phyloP scores from a whole-genome alignment of 2,329 filamentous ascomycete species.

The Metarhizium rileyi region DNA sequence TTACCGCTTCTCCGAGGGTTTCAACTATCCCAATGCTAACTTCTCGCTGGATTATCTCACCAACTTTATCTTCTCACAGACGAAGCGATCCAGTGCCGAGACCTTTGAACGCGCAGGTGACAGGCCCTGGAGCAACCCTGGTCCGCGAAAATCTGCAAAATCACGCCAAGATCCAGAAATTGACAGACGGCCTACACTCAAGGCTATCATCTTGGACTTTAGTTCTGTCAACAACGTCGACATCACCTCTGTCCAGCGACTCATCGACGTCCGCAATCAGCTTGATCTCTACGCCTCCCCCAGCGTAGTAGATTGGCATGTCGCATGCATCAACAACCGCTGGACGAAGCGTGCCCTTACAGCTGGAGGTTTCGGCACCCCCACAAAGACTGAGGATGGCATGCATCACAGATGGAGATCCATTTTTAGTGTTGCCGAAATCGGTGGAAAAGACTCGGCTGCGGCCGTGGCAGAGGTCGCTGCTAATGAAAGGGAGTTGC shows the following conservation, averaged over 20 bases:
- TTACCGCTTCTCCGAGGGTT: slow-evolving; percentile 88
- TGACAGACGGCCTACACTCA: slow-evolving; percentile 55
- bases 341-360: slow-evolving; percentile 91
- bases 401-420: slow-evolving; percentile 70
- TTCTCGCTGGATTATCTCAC: slow-evolving; percentile 76
- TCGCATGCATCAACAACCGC: slow-evolving; percentile 79
- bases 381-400: slow-evolving; percentile 38
- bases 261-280: slow-evolving; percentile 92
- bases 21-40: slow-evolving; percentile 92
- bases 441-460: slow-evolving; percentile 62
- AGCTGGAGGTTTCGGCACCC: slow-evolving; percentile 81
- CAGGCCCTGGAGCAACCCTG: slow-evolving; percentile 91
- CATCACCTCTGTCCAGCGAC: slow-evolving; percentile 80
- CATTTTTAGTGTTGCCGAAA: slow-evolving; percentile 89
- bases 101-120: slow-evolving; percentile 60
- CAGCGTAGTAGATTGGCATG: slow-evolving; percentile 84
- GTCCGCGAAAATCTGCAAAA: slow-evolving; percentile 44
- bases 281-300: slow-evolving; percentile 77
- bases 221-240: slow-evolving; percentile 91
- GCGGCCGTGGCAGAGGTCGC: slow-evolving; percentile 57
- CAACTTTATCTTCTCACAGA: slow-evolving; percentile 56
- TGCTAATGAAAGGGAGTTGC: slow-evolving; percentile 37
- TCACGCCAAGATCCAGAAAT: slow-evolving; percentile 17
- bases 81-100: slow-evolving; percentile 65
- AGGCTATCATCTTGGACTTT: slow-evolving; percentile 90